Evolutionary conservation across 2,329 filamentous ascomycete species (phyloP), one percentile per base, ranked within the genome.

Genomic region (Pyricularia pennisetigena): DNA sequence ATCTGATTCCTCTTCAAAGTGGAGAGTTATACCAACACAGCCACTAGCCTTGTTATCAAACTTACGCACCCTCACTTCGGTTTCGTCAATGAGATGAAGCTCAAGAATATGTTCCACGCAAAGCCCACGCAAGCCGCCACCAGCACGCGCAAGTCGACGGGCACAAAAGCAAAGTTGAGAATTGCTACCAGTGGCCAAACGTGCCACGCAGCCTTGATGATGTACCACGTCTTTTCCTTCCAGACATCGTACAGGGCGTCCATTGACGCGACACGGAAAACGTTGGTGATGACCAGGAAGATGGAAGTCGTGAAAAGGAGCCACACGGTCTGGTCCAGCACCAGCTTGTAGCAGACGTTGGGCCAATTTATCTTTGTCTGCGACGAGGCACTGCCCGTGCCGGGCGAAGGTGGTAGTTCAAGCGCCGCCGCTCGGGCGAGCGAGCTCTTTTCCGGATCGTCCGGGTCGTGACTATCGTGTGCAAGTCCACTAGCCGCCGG

Each of bases 51-150:
- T 62, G 24, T 20, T 20, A 20, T 62, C 59, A 8, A 23, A 8
- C 59, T 29, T 10, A 1, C 20, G 23, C 3, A 8, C 12, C 28
- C 6, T 62, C 59, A 62, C 24, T 62, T 62, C 3, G 59, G 59
- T 16, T 41, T 67, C 12, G 66, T 59, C 66, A 67, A 35, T 2
- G 66, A 62, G 8, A 67, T 57, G 7, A 67, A 30, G 28, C 66
- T 67, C 68, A 74, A 65, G 57, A 74, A 72, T 29, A 74, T 72
- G 49, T 72, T 74, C 73, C 73, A 74, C 24, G 71, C 71, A 35
- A 74, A 74, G 4, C 73, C 72, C 28, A 73, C 71, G 54, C 73
- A 74, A 12, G 72, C 71, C 0, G 72, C 70, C 24, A 74, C 73
- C 32, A 74, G 30, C 49, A 74, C 72, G 2, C 73, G 71, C 65